These are phyloP conservation scores for Juncus effusus DNA, from an alignment of 176 grass and related monocot species.

Conservation along the genomic window DNA sequence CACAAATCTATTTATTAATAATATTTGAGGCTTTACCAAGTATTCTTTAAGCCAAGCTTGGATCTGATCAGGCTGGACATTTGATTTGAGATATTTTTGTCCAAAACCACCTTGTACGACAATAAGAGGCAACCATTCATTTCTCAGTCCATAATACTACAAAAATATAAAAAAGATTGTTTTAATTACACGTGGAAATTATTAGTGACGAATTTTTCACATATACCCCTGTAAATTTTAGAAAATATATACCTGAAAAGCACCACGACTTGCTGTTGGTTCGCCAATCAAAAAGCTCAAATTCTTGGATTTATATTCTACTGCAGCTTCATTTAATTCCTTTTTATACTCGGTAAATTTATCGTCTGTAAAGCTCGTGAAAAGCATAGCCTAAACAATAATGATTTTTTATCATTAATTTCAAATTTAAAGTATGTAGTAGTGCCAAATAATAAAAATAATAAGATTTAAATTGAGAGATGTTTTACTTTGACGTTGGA, in stretches of 20 bases:
- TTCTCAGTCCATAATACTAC: conserved; percentile 87
- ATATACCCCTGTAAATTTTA: neutral
- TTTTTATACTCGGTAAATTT: conserved; percentile 58
- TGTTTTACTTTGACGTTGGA: conserved; percentile 57
- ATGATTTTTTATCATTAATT: neutral
- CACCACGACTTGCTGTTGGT: conserved; percentile 43
- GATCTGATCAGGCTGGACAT: conserved; percentile 65
- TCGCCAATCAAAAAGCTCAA: conserved; percentile 88
- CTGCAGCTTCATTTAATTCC: conserved; percentile 55
- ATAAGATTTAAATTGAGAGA: conserved; percentile 8
- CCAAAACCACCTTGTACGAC: conserved; percentile 44
- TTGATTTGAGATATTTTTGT: conserved; percentile 72
- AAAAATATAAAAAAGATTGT: conserved; percentile 18
- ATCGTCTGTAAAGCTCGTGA: conserved; percentile 53
- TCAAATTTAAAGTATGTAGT: conserved; percentile 4
- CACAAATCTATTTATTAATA: conserved; percentile 15
- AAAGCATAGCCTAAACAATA: conserved; percentile 74
- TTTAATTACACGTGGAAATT: conserved; percentile 9
- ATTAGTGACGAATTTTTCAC: neutral
- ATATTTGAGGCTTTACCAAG: conserved; percentile 38
- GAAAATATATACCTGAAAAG: conserved; percentile 55
- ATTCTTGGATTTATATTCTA: conserved; percentile 54
- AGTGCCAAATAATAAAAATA: conserved; percentile 26
- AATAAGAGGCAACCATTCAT: conserved; percentile 58
- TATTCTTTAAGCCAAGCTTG: conserved; percentile 72